These are phyloP conservation scores for Ophiostoma populinum DNA, from an alignment of 2,329 filamentous ascomycete genomes.

Conservation along the genomic window DNA sequence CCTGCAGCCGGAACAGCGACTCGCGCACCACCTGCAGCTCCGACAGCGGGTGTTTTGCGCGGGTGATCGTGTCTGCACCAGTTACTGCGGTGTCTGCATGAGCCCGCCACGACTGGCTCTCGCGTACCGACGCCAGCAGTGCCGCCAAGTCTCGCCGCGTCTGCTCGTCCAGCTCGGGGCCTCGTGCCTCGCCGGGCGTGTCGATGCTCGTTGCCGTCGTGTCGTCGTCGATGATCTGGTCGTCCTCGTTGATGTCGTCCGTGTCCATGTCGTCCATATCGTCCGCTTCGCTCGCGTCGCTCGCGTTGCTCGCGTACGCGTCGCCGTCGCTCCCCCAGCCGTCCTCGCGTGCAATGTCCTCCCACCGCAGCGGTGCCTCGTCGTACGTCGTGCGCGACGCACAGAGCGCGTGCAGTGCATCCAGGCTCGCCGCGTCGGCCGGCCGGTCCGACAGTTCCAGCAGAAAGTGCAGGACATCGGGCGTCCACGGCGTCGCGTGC, in stretches of 20 bases:
- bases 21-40: slow-evolving; percentile 65
- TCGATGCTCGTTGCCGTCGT: slow-evolving; percentile 7
- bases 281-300: slow-evolving; percentile 42
- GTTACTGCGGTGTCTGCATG: background rate
- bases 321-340: slow-evolving; percentile 50
- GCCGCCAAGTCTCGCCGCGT: slow-evolving; percentile 16
- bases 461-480: slow-evolving; percentile 64
- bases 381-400: slow-evolving; percentile 24
- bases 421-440: slow-evolving; percentile 47
- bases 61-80: background rate
- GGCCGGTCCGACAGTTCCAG: slow-evolving; percentile 71
- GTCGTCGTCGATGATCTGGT: slow-evolving; percentile 23
- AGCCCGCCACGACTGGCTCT: slow-evolving; percentile 30
- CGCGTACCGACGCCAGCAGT: slow-evolving; percentile 20
- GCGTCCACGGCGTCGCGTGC: slow-evolving; percentile 43
- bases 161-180: slow-evolving; percentile 14
- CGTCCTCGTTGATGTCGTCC: slow-evolving; percentile 43
- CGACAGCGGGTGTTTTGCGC: slow-evolving; percentile 28
- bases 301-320: slow-evolving; percentile 24
- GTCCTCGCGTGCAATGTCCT: slow-evolving; percentile 61
- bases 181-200: slow-evolving; percentile 8
- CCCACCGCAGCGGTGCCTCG: slow-evolving; percentile 49
- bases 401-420: slow-evolving; percentile 39
- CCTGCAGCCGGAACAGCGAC: slow-evolving; percentile 69
- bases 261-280: slow-evolving; percentile 36